phyloP scores from a whole-genome alignment of 139 green algal genomes.

The Diplosphaera chodatii region DNA sequence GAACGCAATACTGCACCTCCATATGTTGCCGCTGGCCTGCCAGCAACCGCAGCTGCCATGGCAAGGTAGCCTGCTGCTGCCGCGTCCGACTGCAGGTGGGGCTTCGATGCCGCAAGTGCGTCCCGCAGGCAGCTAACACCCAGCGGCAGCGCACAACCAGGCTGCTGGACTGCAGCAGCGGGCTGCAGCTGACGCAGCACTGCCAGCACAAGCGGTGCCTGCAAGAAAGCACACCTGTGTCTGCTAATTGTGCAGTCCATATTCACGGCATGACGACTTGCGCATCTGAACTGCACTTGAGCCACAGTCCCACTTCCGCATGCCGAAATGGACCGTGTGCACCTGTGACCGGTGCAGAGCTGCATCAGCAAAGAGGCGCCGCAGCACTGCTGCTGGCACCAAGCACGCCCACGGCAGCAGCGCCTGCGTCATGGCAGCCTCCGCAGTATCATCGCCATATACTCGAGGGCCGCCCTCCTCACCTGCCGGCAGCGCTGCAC shows the following conservation, averaged over 20 bases:
- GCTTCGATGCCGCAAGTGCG: background rate
- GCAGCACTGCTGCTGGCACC: background rate
- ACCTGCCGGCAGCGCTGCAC: background rate
- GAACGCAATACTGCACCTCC: background rate
- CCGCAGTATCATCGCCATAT: background rate
- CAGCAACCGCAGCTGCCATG: background rate
- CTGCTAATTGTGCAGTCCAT: background rate
- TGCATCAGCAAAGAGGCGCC: background rate
- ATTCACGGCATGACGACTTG: no score
- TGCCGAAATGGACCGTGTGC: no score
- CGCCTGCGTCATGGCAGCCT: background rate
- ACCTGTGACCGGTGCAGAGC: background rate
- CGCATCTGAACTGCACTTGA: no score
- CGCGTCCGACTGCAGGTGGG: background rate
- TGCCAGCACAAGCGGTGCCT: background rate
- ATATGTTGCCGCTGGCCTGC: background rate
- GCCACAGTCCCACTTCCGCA: no score
- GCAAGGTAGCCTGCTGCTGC: background rate
- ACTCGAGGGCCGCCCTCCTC: background rate
- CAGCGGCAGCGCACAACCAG: background rate
- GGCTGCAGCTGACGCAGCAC: background rate
- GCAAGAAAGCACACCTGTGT: background rate
- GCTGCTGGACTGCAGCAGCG: no score
- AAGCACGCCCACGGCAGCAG: background rate
- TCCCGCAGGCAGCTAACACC: background rate